Evolutionary conservation across 371 early-diverging fungal genomes (phyloP).

Genomic region (Vairimorpha apis): DNA sequence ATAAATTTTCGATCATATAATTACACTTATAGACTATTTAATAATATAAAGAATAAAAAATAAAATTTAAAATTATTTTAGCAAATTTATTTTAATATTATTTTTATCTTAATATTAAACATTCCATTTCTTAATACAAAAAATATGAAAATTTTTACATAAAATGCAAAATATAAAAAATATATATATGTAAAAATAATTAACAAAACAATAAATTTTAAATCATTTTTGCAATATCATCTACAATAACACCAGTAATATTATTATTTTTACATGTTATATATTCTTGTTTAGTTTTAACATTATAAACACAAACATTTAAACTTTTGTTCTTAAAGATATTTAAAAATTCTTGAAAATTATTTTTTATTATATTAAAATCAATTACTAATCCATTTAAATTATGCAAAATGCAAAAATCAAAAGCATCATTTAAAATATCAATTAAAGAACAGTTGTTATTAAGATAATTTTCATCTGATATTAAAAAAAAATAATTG

Average conservation of each 20-base stretch:
- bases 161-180: too few relatives aligned
- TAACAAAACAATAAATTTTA: too few relatives aligned
- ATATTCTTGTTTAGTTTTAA: neutral
- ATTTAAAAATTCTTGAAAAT: neutral
- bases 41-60: too few relatives aligned
- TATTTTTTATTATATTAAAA: neutral
- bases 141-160: too few relatives aligned
- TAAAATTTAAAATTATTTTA: too few relatives aligned
- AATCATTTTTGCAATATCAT: too few relatives aligned
- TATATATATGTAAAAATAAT: too few relatives aligned
- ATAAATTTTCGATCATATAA: too few relatives aligned
- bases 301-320: constrained; percentile 23
- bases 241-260: constrained; percentile 16
- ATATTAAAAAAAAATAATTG: constrained; percentile 12
- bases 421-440: neutral
- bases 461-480: neutral
- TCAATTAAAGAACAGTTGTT: neutral
- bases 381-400: constrained; percentile 20
- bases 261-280: constrained; percentile 8
- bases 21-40: too few relatives aligned
- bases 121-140: too few relatives aligned
- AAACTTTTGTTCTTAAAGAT: neutral
- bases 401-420: constrained; percentile 3
- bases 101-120: too few relatives aligned
- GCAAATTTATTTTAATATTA: too few relatives aligned